These are phyloP conservation scores for Aspergillus sp. DNA, from an alignment of 2,329 filamentous ascomycete species.

Conservation along the genomic window DNA sequence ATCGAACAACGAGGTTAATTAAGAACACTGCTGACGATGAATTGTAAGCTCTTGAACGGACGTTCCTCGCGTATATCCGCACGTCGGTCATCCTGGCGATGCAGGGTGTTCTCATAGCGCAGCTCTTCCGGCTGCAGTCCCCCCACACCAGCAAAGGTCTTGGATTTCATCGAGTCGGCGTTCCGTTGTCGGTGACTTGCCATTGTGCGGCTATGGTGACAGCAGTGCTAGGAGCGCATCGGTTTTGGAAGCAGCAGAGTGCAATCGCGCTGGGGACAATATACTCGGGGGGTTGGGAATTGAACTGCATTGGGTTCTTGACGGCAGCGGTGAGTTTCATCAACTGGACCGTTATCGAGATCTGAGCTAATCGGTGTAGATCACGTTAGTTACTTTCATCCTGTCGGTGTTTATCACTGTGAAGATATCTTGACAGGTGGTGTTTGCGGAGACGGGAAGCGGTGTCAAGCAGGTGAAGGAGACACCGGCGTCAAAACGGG, in stretches of 20 bases:
- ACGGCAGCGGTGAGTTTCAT: constrained; percentile 50
- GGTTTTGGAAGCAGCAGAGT: constrained; percentile 63
- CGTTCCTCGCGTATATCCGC: constrained; percentile 71
- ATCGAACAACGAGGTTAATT: too few relatives aligned
- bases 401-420: constrained; percentile 17
- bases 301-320: constrained; percentile 49
- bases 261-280: constrained; percentile 59
- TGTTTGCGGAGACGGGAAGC: background rate
- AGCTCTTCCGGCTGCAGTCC: constrained; percentile 63
- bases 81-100: constrained; percentile 70
- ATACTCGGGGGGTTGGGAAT: constrained; percentile 59
- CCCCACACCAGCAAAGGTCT: constrained; percentile 36
- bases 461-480: too few relatives aligned
- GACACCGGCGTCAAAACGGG: background rate
- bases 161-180: constrained; percentile 61
- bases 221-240: constrained; percentile 54
- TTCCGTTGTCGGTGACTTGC: constrained; percentile 54
- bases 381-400: constrained; percentile 17
- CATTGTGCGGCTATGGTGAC: constrained; percentile 54
- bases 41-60: constrained; percentile 66
- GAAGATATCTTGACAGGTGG: constrained; percentile 1
- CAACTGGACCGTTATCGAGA: background rate
- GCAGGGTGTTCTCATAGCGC: constrained; percentile 63
- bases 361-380: constrained; percentile 3
- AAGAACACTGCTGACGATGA: background rate